Conservation (phyloP, 192 early-diverging fungal species). For the Thoreauomyces humboldtii region DNA sequence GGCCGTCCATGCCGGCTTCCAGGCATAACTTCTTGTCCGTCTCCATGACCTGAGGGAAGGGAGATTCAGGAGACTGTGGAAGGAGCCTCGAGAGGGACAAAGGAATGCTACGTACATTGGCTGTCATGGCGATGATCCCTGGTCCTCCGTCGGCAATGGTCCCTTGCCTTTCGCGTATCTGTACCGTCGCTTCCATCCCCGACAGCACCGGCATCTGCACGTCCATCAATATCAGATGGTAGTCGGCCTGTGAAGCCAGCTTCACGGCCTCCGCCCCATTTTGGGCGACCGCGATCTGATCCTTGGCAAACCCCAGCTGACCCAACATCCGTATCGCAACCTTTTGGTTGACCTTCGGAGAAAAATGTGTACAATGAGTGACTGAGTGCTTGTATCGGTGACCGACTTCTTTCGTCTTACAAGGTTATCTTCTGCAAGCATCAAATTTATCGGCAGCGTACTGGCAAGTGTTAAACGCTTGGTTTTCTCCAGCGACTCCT, state of each 20-base stretch:
- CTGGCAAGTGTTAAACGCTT: constrained; percentile 11
- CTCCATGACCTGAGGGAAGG: too few species aligned
- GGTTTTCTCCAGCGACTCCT: neutral
- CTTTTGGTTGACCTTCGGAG: constrained; percentile 17
- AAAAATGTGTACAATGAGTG: neutral
- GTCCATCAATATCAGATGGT: constrained; percentile 23
- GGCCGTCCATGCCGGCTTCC: constrained; percentile 29
- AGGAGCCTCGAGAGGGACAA: too few species aligned
- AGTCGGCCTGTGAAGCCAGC: neutral
- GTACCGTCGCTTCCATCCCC: constrained; percentile 26
- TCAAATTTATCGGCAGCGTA: constrained; percentile 12
- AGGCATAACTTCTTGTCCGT: constrained; percentile 26
- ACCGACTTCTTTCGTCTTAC: neutral
- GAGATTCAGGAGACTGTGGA: too few species aligned
- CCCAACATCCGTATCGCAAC: constrained; percentile 6
- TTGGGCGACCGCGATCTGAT: neutral
- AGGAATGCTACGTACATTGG: too few species aligned
- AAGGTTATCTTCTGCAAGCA: constrained; percentile 29
- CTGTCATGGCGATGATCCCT: constrained; percentile 28
- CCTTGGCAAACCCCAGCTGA: constrained; percentile 4
- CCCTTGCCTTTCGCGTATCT: constrained; percentile 8
- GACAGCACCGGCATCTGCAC: constrained; percentile 15
- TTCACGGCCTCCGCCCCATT: constrained; percentile 23
- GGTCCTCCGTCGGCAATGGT: constrained; percentile 2
- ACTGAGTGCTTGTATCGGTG: neutral